Conservation (phyloP, 495 filamentous ascomycete genomes). For the Cenococcum geophilum region DNA sequence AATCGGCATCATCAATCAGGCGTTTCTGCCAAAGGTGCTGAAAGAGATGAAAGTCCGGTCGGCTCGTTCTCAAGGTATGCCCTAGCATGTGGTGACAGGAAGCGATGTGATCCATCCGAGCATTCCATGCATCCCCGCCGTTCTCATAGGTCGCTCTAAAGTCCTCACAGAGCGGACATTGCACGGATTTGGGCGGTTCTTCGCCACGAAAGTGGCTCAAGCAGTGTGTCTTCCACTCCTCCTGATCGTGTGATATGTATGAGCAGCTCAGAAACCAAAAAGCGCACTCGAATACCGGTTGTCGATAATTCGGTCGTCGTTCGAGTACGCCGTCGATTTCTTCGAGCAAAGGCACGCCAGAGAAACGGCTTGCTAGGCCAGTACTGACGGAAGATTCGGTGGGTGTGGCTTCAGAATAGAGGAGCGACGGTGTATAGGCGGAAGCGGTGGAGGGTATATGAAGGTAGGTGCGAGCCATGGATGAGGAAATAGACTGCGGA, state of each 20-base stretch:
- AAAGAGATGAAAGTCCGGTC: constrained; percentile 31
- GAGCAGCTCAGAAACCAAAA: constrained; percentile 31
- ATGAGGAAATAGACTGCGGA: background rate
- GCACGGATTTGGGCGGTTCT: constrained; percentile 28
- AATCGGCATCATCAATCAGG: constrained; percentile 28
- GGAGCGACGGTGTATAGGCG: constrained; percentile 24
- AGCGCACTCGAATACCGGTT: constrained; percentile 25
- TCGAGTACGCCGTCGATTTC: constrained; percentile 27
- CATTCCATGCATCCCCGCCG: constrained; percentile 19
- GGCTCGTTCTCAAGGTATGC: constrained; percentile 21
- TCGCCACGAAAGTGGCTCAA: constrained; percentile 27
- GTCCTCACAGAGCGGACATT: constrained; percentile 27
- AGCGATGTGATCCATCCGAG: constrained; percentile 25
- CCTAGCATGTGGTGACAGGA: constrained; percentile 19
- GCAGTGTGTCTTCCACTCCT: constrained; percentile 28
- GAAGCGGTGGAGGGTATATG: constrained; percentile 26
- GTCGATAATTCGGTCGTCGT: constrained; percentile 11
- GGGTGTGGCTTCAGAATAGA: constrained; percentile 22
- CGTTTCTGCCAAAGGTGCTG: constrained; percentile 28
- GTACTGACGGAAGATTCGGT: constrained; percentile 27
- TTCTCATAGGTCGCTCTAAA: constrained; percentile 16
- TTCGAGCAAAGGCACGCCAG: constrained; percentile 26
- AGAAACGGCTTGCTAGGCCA: constrained; percentile 20
- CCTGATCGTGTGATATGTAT: constrained; percentile 21
- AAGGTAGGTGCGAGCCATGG: constrained; percentile 27